Evolutionary conservation across 805 yeast species (phyloP).

Genomic region (Spathaspora gorwiae): DNA sequence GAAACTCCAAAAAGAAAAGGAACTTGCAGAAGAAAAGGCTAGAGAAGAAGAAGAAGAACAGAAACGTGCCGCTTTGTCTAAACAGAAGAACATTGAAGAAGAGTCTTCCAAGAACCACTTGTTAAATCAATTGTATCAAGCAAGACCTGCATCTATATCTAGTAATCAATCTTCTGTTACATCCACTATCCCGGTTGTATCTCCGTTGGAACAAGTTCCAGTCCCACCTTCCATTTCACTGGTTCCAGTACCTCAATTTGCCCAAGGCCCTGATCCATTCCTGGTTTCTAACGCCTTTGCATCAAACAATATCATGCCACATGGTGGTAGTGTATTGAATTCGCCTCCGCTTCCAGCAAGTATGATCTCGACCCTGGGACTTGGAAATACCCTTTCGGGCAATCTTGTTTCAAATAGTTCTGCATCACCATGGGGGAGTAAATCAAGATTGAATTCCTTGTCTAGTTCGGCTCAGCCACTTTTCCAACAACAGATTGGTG

Average conservation of each 20-base stretch:
- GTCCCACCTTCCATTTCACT: background rate
- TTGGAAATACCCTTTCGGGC: background rate
- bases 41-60: conserved; percentile 2
- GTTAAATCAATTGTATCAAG: conserved; percentile 32
- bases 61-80: background rate
- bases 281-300: background rate
- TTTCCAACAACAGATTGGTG: background rate
- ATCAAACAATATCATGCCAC: background rate
- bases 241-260: background rate
- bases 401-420: background rate
- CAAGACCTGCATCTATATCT: conserved; percentile 20
- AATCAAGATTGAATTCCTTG: conserved; percentile 9
- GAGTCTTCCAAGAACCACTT: conserved; percentile 17
- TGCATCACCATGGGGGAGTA: conserved; percentile 9
- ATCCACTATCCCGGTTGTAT: background rate
- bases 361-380: background rate
- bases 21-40: conserved; percentile 9
- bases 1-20: conserved; percentile 10
- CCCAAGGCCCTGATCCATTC: background rate
- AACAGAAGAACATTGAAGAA: conserved; percentile 4
- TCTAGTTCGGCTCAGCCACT: conserved; percentile 2
- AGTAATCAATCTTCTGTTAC: conserved; percentile 4
- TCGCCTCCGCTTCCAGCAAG: background rate
- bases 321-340: background rate
- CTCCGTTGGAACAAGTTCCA: background rate